These are phyloP conservation scores for Linum lewisii DNA, from an alignment of 345 rosid genomes.

Conservation along the genomic window DNA sequence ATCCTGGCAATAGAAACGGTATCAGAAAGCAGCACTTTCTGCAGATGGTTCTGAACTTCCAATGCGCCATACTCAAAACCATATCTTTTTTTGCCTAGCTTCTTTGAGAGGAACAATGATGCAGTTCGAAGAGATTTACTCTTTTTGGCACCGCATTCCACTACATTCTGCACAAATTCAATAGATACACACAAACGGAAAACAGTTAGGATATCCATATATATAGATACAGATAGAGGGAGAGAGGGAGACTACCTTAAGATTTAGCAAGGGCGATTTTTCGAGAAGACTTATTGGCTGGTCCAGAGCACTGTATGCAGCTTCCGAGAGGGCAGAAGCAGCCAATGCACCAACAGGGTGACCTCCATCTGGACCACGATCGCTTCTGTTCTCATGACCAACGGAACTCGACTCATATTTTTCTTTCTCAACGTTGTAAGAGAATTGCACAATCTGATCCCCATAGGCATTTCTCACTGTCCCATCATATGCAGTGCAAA, in stretches of 20 bases:
- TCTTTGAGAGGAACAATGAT: constrained; percentile 62
- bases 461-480: constrained; percentile 80
- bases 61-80: constrained; percentile 89
- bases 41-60: constrained; percentile 67
- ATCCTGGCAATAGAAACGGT: constrained; percentile 58
- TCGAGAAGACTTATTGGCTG: constrained; percentile 86
- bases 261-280: constrained; percentile 60
- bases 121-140: constrained; percentile 42
- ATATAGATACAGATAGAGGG: constrained; percentile 10
- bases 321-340: constrained; percentile 85
- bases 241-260: constrained; percentile 43
- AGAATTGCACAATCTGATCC: constrained; percentile 66
- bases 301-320: constrained; percentile 92
- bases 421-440: constrained; percentile 32
- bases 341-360: constrained; percentile 72
- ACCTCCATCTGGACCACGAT: constrained; percentile 37
- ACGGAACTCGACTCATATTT: no score
- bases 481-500: constrained; percentile 67
- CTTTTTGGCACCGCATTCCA: constrained; percentile 78
- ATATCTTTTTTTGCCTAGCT: constrained; percentile 57
- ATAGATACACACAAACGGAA: not conserved
- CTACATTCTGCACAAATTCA: constrained; percentile 49
- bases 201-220: not conserved
- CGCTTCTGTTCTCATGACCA: constrained; percentile 9
- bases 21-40: constrained; percentile 59